These are phyloP conservation scores for Penicillium griseofulvum DNA, from an alignment of 2,329 filamentous ascomycete species.

Conservation along the genomic window DNA sequence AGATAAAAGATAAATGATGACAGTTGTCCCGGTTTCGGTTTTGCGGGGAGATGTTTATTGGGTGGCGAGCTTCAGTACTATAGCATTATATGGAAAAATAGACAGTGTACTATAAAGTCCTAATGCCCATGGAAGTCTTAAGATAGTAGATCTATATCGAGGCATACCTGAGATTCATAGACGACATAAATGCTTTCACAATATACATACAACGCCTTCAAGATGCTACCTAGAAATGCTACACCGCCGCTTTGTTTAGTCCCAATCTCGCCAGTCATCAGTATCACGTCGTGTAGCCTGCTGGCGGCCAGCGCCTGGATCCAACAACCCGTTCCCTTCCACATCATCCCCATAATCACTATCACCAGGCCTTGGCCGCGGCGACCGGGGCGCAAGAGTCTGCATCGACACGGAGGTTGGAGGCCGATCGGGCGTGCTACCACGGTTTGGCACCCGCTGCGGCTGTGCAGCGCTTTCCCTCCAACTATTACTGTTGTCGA, in stretches of 20 bases:
- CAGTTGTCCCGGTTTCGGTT: background rate
- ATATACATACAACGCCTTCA: slow-evolving; percentile 3
- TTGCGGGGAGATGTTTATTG: background rate
- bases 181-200: background rate
- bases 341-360: slow-evolving; percentile 34
- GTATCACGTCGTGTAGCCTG: slow-evolving; percentile 14
- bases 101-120: background rate
- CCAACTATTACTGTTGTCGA: slow-evolving; percentile 33
- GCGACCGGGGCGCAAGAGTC: slow-evolving; percentile 41
- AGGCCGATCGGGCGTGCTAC: slow-evolving; percentile 31
- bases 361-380: slow-evolving; percentile 35
- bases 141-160: background rate
- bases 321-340: slow-evolving; percentile 23
- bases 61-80: background rate
- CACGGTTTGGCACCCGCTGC: slow-evolving; percentile 20
- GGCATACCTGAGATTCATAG: background rate
- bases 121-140: background rate
- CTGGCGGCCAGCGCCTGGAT: slow-evolving; percentile 15
- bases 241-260: slow-evolving; percentile 25
- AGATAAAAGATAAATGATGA: background rate
- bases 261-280: slow-evolving; percentile 44
- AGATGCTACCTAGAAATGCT: slow-evolving; percentile 2
- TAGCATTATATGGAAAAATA: background rate
- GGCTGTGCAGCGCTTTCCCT: slow-evolving; percentile 19
- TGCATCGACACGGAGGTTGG: slow-evolving; percentile 45